Evolutionary conservation across 805 yeast species (phyloP).

Genomic region (Yamadazyma akitaensis): DNA sequence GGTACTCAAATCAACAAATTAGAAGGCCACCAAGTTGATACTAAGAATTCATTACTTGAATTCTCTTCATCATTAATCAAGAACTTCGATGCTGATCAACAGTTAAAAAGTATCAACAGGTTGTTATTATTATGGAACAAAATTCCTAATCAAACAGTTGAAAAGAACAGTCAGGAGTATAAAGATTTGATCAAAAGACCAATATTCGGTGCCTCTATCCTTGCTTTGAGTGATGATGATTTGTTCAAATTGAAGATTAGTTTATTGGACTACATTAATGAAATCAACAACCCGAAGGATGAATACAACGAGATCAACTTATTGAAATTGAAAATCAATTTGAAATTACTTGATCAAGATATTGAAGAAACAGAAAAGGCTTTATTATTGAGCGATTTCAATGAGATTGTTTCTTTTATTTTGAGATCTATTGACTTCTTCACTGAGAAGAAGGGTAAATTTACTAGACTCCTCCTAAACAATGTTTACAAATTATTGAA

Average conservation of each 20-base stretch:
- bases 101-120: slow-evolving; percentile 51
- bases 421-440: slow-evolving; percentile 37
- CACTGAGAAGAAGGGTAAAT: slow-evolving; percentile 16
- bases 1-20: slow-evolving; percentile 64
- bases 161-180: slow-evolving; percentile 34
- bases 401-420: slow-evolving; percentile 31
- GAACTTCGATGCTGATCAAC: slow-evolving; percentile 65
- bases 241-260: slow-evolving; percentile 46
- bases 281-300: slow-evolving; percentile 25
- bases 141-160: slow-evolving; percentile 43
- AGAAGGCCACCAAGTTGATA: slow-evolving; percentile 36
- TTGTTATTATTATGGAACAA: slow-evolving; percentile 51
- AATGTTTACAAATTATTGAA: slow-evolving; percentile 45
- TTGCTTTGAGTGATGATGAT: slow-evolving; percentile 49
- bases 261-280: slow-evolving; percentile 56
- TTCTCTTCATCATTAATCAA: slow-evolving; percentile 69
- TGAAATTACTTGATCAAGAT: slow-evolving; percentile 45
- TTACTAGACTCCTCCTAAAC: slow-evolving; percentile 2
- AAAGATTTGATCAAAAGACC: slow-evolving; percentile 48
- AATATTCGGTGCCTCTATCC: slow-evolving; percentile 59
- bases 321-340: slow-evolving; percentile 51
- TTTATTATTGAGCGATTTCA: slow-evolving; percentile 31
- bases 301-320: slow-evolving; percentile 24
- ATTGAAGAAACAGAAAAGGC: slow-evolving; percentile 25
- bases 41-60: slow-evolving; percentile 61